Base-by-base conservation (phyloP, 2,329 filamentous ascomycete species). In the Fusarium newnesense region DNA sequence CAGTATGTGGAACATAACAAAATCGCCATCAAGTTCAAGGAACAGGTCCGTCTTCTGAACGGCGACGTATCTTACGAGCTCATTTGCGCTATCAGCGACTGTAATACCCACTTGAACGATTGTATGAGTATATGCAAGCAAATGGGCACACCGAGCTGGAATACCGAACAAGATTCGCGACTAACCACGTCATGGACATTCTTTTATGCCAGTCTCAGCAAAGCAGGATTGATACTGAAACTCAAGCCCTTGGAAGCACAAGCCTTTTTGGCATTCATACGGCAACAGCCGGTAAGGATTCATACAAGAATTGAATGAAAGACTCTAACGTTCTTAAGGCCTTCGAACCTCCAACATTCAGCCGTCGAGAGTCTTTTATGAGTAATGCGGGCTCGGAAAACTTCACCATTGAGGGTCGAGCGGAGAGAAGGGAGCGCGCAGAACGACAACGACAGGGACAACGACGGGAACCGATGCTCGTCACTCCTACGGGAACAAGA, bases 261-360 rank as follows among this genome's bases (percentile, higher is more conserved):
- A 7, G 44, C 44, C 5, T 47, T 47, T 19, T 30, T 47, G 16
- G 44, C 44, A 5, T 47, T 47, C 44, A 28, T 32, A 19, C 32
- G 44, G 9, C 36, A 37, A 32, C 26, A 47, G n/a, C 18, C 44
- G 5, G 44, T 47, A 47, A n/a, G 44, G 9, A n/a, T 6, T 8
- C 15, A 4, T 13, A 13, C 5, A 30, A 32, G 2, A n/a, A 9
- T 10, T 21, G 19, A 9, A 13, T 2, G 3, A 32, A n/a, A 5
- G 44, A 12, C 3, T 21, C 44, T 47, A 15, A 47, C 13, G 6
- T n/a, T 7, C 5, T 2, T 13, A 9, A 47, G 44, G 18, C 18
- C 12, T 47, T 47, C 32, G 44, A 47, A 6, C 44, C 44, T 5
- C 44, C 44, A 28, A 9, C 26, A 2, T 32, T 47, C 5, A 47